Evolutionary conservation across 2,329 filamentous ascomycete genomes (phyloP).

Genomic region (Coccinonectria pachysandricola): DNA sequence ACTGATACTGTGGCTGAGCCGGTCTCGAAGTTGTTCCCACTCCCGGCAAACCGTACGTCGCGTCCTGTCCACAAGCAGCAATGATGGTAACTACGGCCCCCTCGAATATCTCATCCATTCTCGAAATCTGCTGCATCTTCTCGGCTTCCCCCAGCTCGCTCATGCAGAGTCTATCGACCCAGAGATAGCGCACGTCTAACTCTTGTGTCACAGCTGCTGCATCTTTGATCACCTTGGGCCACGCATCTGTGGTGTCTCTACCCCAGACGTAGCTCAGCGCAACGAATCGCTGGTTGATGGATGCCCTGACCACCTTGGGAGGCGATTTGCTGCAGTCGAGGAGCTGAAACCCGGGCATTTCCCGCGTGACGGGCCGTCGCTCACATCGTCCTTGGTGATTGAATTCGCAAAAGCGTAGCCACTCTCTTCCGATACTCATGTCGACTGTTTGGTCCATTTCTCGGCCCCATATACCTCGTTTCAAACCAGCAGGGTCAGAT

Average conservation of each 20-base stretch:
- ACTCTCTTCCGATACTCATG: slow-evolving; percentile 21
- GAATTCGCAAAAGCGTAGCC: slow-evolving; percentile 25
- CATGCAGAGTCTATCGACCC: slow-evolving; percentile 30
- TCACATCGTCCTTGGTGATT: slow-evolving; percentile 25
- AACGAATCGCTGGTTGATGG: slow-evolving; percentile 20
- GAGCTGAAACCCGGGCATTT: slow-evolving; percentile 23
- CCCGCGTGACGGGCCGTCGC: slow-evolving; percentile 12
- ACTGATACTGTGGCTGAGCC: slow-evolving; percentile 22
- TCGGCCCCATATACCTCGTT: slow-evolving; percentile 25
- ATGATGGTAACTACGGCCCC: slow-evolving; percentile 27
- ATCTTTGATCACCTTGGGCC: slow-evolving; percentile 24
- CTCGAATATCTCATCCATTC: slow-evolving; percentile 29
- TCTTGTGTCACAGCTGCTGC: slow-evolving; percentile 21
- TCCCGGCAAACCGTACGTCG: slow-evolving; percentile 25
- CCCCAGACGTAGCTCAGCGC: slow-evolving; percentile 29
- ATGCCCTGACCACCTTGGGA: slow-evolving; percentile 19
- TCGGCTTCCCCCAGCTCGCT: slow-evolving; percentile 14
- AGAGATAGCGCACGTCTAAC: slow-evolving; percentile 26
- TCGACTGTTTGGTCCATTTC: slow-evolving; percentile 21
- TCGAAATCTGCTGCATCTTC: slow-evolving; percentile 20
- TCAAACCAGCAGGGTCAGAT: slow-evolving; percentile 17
- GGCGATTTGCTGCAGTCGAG: slow-evolving; percentile 25
- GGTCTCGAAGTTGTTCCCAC: slow-evolving; percentile 19
- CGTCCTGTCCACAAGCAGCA: slow-evolving; percentile 25
- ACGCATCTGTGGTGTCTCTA: slow-evolving; percentile 13